These are phyloP conservation scores for Moesziomyces globuligerus DNA, from an alignment of 1,284 basidiomycete species.

Conservation along the genomic window DNA sequence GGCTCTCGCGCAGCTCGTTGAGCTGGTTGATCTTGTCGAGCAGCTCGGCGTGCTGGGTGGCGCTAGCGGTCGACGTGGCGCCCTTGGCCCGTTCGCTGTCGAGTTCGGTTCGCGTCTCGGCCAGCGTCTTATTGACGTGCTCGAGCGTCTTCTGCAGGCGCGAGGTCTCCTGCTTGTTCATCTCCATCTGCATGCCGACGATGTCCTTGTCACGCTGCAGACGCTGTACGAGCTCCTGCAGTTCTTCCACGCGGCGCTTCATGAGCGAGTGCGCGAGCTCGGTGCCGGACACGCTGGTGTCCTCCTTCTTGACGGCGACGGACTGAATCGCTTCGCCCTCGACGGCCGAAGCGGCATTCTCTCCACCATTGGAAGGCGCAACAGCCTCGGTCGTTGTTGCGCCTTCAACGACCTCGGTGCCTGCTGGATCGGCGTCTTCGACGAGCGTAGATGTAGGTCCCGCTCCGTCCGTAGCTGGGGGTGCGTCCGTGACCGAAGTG, in stretches of 20 bases:
- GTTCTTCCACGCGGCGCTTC: constrained; percentile 56
- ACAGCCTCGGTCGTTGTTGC: background rate
- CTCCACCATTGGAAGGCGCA: constrained; percentile 5
- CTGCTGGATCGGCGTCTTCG: constrained; percentile 68
- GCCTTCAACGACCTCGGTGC: background rate
- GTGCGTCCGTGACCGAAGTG: constrained; percentile 16
- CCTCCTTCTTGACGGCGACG: constrained; percentile 21
- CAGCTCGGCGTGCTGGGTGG: constrained; percentile 82
- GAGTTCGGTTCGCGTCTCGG: constrained; percentile 73
- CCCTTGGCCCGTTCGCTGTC: constrained; percentile 44
- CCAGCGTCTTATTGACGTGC: constrained; percentile 76
- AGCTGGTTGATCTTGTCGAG: constrained; percentile 87
- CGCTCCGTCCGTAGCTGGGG: constrained; percentile 65
- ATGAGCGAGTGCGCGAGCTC: constrained; percentile 37
- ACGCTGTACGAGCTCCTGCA: constrained; percentile 83
- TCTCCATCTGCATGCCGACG: constrained; percentile 84
- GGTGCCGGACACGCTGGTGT: constrained; percentile 13
- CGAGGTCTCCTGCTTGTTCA: constrained; percentile 83
- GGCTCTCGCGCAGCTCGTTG: constrained; percentile 86
- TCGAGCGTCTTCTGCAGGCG: constrained; percentile 81
- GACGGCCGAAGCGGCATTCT: background rate
- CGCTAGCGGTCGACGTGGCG: constrained; percentile 71
- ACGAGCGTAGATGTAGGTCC: constrained; percentile 70
- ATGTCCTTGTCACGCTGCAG: constrained; percentile 90
- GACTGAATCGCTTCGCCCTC: constrained; percentile 1